Evolutionary conservation across 805 yeast species (phyloP).

Genomic region (Yarrowia keelungensis): DNA sequence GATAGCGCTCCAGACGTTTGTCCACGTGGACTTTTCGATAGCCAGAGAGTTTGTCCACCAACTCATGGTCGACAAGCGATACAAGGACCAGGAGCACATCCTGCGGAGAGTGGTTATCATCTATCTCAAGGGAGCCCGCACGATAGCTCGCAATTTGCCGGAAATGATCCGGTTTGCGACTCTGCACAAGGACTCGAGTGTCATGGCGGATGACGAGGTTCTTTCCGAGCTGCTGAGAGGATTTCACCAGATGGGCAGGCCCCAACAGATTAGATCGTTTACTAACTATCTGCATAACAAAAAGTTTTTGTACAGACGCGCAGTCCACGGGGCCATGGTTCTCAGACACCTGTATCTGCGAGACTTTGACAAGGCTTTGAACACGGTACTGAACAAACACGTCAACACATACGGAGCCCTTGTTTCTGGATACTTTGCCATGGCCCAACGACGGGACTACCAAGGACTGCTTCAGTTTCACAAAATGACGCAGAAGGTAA

Average conservation of each 20-base stretch:
- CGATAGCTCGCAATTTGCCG: slow-evolving; percentile 13
- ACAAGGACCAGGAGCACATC: not conserved
- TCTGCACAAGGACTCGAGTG: slow-evolving; percentile 7
- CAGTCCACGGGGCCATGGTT: too few relatives aligned
- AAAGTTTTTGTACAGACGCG: too few relatives aligned
- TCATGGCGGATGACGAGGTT: not conserved
- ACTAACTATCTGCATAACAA: not conserved
- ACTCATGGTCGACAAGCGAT: slow-evolving; percentile 33
- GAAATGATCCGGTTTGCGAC: slow-evolving; percentile 23
- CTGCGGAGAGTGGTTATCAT: not conserved
- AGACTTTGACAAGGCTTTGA: not conserved
- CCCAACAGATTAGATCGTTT: not conserved
- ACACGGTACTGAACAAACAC: not conserved
- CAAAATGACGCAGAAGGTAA: not conserved
- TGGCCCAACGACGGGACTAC: not conserved
- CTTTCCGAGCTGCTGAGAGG: not conserved
- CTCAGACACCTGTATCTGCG: not conserved
- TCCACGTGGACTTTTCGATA: slow-evolving; percentile 21
- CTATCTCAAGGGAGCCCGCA: slow-evolving; percentile 5
- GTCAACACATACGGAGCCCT: not conserved
- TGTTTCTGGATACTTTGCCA: not conserved
- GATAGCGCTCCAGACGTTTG: slow-evolving; percentile 3
- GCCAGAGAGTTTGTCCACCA: slow-evolving; percentile 27
- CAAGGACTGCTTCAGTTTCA: not conserved
- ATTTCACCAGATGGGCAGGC: slow-evolving; percentile 4